These are phyloP conservation scores for Ascochyta viciae-villosae DNA, from an alignment of 2,329 filamentous ascomycete genomes.

Conservation along the genomic window DNA sequence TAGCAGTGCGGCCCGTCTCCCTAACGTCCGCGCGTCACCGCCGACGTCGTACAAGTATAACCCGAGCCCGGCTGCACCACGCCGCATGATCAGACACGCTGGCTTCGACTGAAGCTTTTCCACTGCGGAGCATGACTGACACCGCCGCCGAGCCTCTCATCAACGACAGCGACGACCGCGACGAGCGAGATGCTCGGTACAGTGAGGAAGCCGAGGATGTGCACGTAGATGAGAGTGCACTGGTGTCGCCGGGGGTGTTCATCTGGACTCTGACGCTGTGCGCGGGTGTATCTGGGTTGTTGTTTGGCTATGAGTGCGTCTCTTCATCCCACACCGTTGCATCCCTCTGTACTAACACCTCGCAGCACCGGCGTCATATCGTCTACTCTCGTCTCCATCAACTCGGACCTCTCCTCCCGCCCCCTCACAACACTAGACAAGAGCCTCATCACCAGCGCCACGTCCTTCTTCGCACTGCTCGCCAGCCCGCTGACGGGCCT, in stretches of 20 bases:
- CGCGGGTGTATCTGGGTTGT: constrained; percentile 63
- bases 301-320: constrained; percentile 67
- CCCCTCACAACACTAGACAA: constrained; percentile 62
- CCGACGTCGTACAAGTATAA: constrained; percentile 19
- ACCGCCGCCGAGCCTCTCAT: constrained; percentile 45
- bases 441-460: constrained; percentile 64
- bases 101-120: not conserved
- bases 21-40: constrained; percentile 6
- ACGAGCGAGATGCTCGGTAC: not conserved
- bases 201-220: not conserved
- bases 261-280: constrained; percentile 64
- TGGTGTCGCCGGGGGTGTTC: constrained; percentile 50
- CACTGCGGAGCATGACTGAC: constrained; percentile 38
- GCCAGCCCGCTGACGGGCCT: constrained; percentile 62
- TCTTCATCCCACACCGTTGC: not conserved
- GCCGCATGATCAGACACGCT: too few species aligned
- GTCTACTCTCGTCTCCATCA: constrained; percentile 64
- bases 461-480: constrained; percentile 64
- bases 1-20: constrained; percentile 7
- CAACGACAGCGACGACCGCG: constrained; percentile 15
- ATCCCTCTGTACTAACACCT: not conserved
- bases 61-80: constrained; percentile 1
- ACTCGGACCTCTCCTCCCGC: constrained; percentile 60
- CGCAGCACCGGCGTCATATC: constrained; percentile 66
- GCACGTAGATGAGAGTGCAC: constrained; percentile 37